Conservation (phyloP, 352 stramenopile genomes). For the Phytophthora citricola region DNA sequence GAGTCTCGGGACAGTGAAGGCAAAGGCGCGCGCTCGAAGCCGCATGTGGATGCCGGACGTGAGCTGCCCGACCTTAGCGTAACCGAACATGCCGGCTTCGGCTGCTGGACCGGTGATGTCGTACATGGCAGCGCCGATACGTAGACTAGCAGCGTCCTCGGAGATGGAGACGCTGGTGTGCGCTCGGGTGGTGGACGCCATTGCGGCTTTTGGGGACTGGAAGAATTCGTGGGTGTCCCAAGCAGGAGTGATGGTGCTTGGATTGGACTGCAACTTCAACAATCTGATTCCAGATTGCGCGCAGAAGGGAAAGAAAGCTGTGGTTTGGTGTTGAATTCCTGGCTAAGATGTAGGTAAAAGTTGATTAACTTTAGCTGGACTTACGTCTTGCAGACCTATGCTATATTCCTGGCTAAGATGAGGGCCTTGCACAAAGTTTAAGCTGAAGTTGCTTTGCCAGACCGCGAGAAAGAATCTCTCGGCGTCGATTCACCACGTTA, state of each 20-base stretch:
- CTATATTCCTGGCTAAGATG: no score
- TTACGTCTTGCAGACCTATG: no score
- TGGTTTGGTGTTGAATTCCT: background rate
- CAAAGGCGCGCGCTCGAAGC: conserved; percentile 82
- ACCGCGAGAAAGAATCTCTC: background rate
- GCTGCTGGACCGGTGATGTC: conserved; percentile 86
- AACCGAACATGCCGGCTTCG: conserved; percentile 90
- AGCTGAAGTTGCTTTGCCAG: background rate
- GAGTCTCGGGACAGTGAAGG: conserved; percentile 44
- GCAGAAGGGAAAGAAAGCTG: no score
- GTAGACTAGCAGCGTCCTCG: conserved; percentile 28
- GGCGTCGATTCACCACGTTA: background rate
- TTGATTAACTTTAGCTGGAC: no score
- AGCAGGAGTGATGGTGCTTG: conserved; percentile 22
- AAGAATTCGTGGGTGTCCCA: conserved; percentile 5
- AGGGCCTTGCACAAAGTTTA: background rate
- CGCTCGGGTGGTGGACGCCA: background rate
- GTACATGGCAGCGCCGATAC: conserved; percentile 80
- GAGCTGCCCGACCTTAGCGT: conserved; percentile 80
- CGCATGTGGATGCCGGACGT: conserved; percentile 89
- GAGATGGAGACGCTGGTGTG: conserved; percentile 28
- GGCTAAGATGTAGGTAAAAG: no score
- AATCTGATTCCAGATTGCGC: conserved; percentile 17
- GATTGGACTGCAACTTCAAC: conserved; percentile 27
- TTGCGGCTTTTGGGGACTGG: conserved; percentile 1